A percentile compares a stretch with the other conserved stretches of the same genome.
Conservation (phyloP, 352 stramenopile genomes). For the Discostella stelligera region DNA sequence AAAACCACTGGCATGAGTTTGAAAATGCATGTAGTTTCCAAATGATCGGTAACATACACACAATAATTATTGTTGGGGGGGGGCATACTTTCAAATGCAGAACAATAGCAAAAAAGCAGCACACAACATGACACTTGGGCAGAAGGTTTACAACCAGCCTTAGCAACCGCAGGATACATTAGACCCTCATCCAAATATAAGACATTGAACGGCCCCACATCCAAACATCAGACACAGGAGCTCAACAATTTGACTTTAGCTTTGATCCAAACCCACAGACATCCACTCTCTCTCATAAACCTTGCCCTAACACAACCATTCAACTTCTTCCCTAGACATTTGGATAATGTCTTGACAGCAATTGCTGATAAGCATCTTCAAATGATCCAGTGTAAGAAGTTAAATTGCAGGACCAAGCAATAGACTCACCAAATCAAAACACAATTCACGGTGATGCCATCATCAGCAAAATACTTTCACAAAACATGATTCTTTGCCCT, state of each 20-base stretch:
- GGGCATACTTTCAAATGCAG: slow-evolving; percentile 11
- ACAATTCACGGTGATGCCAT: too few species aligned
- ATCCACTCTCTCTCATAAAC: neutral
- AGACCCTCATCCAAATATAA: neutral
- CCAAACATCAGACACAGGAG: neutral
- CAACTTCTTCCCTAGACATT: neutral
- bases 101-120: slow-evolving; percentile 2
- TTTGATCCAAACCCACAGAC: neutral
- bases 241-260: neutral
- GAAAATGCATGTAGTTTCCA: too few species aligned
- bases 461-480: too few species aligned
- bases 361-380: neutral
- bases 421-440: too few species aligned
- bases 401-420: too few species aligned
- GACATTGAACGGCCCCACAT: neutral
- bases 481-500: too few species aligned
- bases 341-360: neutral
- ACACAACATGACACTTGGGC: slow-evolving; percentile 2
- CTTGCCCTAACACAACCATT: neutral
- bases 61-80: too few species aligned
- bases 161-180: slow-evolving; percentile 1
- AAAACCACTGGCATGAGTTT: too few species aligned
- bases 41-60: too few species aligned
- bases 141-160: neutral
- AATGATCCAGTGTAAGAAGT: neutral